Conservation (phyloP, 1,284 basidiomycete species). For the Cutaneotrichosporon cavernicola region DNA sequence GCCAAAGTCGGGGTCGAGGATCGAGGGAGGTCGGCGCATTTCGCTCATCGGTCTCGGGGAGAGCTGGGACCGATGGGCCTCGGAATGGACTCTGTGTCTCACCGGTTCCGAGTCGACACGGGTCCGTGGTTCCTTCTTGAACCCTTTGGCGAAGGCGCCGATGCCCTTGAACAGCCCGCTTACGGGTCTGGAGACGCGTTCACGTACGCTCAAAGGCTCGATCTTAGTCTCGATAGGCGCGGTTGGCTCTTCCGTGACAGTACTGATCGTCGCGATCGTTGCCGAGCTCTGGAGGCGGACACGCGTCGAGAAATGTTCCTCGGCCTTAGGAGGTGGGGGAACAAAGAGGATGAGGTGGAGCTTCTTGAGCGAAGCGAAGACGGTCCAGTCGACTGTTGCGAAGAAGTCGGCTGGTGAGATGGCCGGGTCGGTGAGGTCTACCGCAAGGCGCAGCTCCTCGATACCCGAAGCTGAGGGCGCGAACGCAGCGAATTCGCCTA, state of each 20-base stretch:
- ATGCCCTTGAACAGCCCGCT: conserved; percentile 9
- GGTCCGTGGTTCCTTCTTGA: neutral
- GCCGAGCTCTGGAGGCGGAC: neutral
- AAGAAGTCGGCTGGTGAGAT: neutral
- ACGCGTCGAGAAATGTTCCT: neutral
- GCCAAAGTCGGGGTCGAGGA: neutral
- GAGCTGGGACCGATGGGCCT: neutral
- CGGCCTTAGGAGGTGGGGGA: neutral
- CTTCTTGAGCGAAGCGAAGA: neutral
- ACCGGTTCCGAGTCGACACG: neutral
- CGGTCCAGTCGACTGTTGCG: conserved; percentile 1
- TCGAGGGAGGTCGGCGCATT: neutral
- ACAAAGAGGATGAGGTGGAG: neutral
- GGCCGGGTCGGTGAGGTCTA: neutral
- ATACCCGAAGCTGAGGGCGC: neutral
- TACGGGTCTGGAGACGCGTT: neutral
- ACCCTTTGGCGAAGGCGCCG: conserved; percentile 1
- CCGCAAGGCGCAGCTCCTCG: neutral
- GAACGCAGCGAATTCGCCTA: conserved; percentile 1
- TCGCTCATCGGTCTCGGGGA: neutral
- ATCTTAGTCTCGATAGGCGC: neutral
- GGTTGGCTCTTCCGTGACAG: neutral
- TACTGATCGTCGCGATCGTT: neutral
- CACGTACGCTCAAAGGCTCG: neutral
- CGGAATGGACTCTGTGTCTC: neutral